Percentiles rank a stretch among this genome's conserved stretches.
These are phyloP conservation scores for Escallonia rubra DNA, from an alignment of 129 eudicot genomes.

Conservation along the genomic window DNA sequence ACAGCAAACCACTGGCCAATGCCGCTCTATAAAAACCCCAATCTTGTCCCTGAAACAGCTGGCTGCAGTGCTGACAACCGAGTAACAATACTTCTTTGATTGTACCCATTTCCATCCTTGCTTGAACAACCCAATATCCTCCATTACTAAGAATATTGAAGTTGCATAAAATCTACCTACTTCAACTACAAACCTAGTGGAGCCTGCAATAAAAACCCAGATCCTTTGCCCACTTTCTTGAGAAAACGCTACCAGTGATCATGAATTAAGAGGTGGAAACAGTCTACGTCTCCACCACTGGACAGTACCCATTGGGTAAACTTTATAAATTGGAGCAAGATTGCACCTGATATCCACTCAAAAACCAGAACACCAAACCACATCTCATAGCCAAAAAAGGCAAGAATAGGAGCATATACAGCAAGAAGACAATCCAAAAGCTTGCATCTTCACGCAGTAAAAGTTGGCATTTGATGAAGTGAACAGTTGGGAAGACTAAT, in stretches of 20 bases:
- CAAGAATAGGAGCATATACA: background rate
- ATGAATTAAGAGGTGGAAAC: conserved; percentile 7
- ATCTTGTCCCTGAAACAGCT: conserved; percentile 44
- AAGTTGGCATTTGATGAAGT: conserved; percentile 17
- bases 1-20: conserved; percentile 84
- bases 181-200: background rate
- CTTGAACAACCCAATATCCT: conserved; percentile 77
- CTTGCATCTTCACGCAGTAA: conserved; percentile 18
- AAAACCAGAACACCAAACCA: background rate
- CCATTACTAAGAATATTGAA: conserved; percentile 40
- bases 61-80: conserved; percentile 24
- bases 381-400: background rate
- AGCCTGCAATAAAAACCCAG: conserved; percentile 6
- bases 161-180: background rate
- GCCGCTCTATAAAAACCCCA: conserved; percentile 54
- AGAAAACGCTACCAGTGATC: background rate
- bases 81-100: conserved; percentile 50
- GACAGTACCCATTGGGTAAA: background rate
- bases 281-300: conserved; percentile 4
- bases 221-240: background rate
- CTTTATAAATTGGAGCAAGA: background rate
- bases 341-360: no score
- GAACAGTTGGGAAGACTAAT: conserved; percentile 20
- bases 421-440: conserved; percentile 25
- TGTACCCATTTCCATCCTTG: conserved; percentile 81